Conservation (phyloP, 805 yeast genomes). For the Pichia manshurica region DNA sequence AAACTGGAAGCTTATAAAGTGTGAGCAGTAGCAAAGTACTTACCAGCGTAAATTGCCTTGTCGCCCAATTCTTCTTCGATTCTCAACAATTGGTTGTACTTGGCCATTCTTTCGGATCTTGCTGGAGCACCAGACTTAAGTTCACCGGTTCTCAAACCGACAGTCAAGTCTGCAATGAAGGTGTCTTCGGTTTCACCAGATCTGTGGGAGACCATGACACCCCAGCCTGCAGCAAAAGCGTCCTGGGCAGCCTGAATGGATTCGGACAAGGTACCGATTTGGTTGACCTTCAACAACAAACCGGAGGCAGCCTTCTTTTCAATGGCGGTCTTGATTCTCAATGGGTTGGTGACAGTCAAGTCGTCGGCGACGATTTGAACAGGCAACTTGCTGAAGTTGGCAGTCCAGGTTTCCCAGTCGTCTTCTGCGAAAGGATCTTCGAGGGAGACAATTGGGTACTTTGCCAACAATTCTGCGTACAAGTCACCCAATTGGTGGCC, state of each 20-base stretch:
- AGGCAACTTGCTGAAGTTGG: constrained; percentile 70
- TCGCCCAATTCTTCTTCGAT: constrained; percentile 98
- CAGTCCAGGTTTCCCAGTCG: constrained; percentile 98
- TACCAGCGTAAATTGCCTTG: constrained; percentile 95
- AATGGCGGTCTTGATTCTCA: constrained; percentile 90
- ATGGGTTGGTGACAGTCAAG: constrained; percentile 97
- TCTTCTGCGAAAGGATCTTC: constrained; percentile 99
- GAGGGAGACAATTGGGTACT: constrained; percentile 95
- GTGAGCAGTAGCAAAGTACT: constrained; percentile 65
- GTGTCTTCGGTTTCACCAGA: constrained; percentile 99
- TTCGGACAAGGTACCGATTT: constrained; percentile 94
- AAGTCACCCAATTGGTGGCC: constrained; percentile 82
- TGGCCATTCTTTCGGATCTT: constrained; percentile 99
- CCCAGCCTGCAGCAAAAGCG: constrained; percentile 96
- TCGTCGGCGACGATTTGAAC: constrained; percentile 97
- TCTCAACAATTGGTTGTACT: constrained; percentile 96
- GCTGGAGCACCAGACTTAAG: constrained; percentile 99
- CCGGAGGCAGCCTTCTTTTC: constrained; percentile 95
- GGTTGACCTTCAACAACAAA: constrained; percentile 95
- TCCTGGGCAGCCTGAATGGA: constrained; percentile 95
- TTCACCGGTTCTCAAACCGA: constrained; percentile 98
- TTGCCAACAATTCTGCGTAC: constrained; percentile 72
- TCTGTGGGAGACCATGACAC: constrained; percentile 99
- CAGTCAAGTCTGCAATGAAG: constrained; percentile 94
- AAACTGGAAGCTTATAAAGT: constrained; percentile 29